Conservation (phyloP, 176 grass and related monocot genomes). For the Melocanna baccifera region DNA sequence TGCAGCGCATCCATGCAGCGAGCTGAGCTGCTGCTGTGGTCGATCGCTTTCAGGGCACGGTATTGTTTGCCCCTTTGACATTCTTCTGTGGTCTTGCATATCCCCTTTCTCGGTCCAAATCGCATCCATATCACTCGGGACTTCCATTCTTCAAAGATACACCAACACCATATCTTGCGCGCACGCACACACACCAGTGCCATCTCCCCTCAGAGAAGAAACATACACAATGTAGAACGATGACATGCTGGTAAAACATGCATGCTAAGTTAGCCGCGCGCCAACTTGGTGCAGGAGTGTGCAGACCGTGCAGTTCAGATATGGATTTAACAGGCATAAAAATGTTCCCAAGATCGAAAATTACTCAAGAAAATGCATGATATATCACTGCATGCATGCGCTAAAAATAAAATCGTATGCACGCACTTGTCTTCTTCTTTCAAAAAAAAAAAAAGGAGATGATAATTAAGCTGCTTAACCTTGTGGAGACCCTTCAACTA, state of each 20-base stretch:
- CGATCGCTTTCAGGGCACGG: conserved; percentile 29
- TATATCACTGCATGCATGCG: too few relatives aligned
- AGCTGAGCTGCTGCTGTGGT: conserved; percentile 16
- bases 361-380: not conserved
- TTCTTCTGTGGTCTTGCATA: conserved; percentile 33
- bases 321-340: not conserved
- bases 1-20: not conserved
- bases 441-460: not conserved
- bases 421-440: not conserved
- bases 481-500: not conserved
- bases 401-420: not conserved
- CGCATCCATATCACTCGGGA: conserved; percentile 33
- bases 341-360: not conserved
- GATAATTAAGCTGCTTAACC: not conserved
- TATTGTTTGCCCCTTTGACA: conserved; percentile 39
- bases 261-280: not conserved
- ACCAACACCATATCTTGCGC: conserved; percentile 5
- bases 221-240: not conserved
- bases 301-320: not conserved
- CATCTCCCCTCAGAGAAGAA: not conserved
- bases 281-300: not conserved
- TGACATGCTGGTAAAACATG: not conserved
- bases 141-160: not conserved
- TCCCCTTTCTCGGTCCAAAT: conserved; percentile 40
- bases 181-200: not conserved